Evolutionary conservation across 331 rosid species (phyloP).

Genomic region (Pyracantha coccinea): DNA sequence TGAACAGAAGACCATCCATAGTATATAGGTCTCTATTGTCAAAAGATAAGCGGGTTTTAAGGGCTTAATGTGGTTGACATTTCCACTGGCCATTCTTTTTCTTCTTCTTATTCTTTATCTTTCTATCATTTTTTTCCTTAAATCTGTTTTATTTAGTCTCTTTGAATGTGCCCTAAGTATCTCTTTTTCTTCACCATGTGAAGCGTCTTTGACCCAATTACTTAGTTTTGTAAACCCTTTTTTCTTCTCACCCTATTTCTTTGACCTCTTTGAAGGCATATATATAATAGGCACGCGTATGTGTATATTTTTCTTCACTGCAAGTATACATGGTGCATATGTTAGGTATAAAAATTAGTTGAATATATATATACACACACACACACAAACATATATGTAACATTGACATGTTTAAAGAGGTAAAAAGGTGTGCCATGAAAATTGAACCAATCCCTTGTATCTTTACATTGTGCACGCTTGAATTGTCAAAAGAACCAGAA

Average conservation of each 20-base stretch:
- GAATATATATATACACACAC: neutral
- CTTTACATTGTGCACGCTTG: constrained; percentile 8
- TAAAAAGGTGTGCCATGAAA: constrained; percentile 27
- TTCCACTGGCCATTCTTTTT: constrained; percentile 39
- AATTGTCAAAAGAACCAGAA: neutral
- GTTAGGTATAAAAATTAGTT: constrained; percentile 32
- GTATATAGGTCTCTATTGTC: constrained; percentile 38
- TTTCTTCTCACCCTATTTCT: constrained; percentile 31
- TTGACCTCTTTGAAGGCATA: constrained; percentile 29
- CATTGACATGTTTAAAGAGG: neutral
- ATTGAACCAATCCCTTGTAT: constrained; percentile 33
- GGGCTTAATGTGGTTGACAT: constrained; percentile 51
- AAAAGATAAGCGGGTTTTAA: constrained; percentile 48
- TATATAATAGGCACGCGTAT: constrained; percentile 27
- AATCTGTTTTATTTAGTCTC: neutral
- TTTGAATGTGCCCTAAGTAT: neutral
- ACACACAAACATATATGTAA: too few relatives aligned
- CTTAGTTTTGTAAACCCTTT: constrained; percentile 18
- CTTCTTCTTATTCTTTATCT: neutral
- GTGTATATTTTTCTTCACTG: constrained; percentile 16
- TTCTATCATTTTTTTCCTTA: neutral
- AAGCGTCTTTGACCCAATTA: constrained; percentile 74
- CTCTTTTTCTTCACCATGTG: constrained; percentile 21
- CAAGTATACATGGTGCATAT: constrained; percentile 15
- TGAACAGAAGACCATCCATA: constrained; percentile 8